Percentiles rank a stretch among this genome's conserved stretches.
phyloP scores from a whole-genome alignment of 1,284 basidiomycete genomes.

The Cryptococcus neoformans region DNA sequence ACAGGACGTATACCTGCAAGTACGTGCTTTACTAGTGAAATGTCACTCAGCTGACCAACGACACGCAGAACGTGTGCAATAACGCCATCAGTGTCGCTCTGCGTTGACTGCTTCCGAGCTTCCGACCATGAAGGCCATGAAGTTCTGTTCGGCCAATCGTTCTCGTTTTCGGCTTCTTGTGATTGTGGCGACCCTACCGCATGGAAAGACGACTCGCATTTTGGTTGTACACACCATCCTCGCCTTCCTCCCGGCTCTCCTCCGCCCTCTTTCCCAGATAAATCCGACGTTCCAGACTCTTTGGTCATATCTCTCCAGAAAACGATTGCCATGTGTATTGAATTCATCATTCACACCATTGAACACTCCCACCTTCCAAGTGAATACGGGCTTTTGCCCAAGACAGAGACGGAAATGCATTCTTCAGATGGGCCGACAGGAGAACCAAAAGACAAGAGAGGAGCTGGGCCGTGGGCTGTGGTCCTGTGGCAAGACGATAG shows the following conservation, averaged over 20 bases:
- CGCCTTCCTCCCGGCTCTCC: constrained; percentile 40
- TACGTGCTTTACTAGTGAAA: constrained; percentile 52
- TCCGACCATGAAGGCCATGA: constrained; percentile 81
- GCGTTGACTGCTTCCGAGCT: constrained; percentile 79
- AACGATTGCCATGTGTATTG: constrained; percentile 72
- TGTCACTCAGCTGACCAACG: neutral
- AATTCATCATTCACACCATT: constrained; percentile 80
- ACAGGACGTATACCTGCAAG: constrained; percentile 89
- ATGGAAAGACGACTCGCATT: constrained; percentile 59
- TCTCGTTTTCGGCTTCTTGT: constrained; percentile 85
- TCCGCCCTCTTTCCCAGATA: constrained; percentile 24
- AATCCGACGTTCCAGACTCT: constrained; percentile 51
- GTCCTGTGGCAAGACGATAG: constrained; percentile 98
- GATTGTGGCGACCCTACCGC: constrained; percentile 89
- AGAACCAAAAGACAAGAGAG: constrained; percentile 27
- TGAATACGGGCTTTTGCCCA: constrained; percentile 55
- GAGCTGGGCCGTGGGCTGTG: constrained; percentile 74
- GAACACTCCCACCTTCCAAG: constrained; percentile 81
- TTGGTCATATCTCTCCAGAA: constrained; percentile 68
- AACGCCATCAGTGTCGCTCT: constrained; percentile 84
- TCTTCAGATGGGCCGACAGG: constrained; percentile 20
- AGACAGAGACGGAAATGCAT: constrained; percentile 58
- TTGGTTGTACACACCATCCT: constrained; percentile 69
- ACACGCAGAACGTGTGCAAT: constrained; percentile 73
- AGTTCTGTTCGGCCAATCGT: constrained; percentile 84